A percentile compares a stretch with the other conserved stretches of the same genome.
Conservation (phyloP, 768 basidiomycete genomes). For the Lenzites betulinus region DNA sequence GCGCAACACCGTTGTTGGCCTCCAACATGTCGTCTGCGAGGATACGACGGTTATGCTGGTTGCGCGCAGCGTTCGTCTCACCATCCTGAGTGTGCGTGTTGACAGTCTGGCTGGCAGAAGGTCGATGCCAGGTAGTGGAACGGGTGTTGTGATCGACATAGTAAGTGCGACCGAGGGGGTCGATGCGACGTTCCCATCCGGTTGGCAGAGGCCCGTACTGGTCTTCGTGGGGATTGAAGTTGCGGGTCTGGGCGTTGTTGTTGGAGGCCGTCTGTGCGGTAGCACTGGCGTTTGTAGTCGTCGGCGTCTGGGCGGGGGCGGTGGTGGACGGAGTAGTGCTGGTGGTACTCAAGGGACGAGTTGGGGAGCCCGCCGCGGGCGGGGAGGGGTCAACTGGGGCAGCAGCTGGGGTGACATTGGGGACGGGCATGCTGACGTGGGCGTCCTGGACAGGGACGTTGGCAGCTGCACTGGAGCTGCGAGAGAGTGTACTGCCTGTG, state of each 20-base stretch:
- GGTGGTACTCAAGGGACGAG: conserved; percentile 41
- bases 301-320: conserved; percentile 30
- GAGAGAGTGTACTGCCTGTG: conserved; percentile 51
- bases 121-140: conserved; percentile 96
- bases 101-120: conserved; percentile 72
- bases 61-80: conserved; percentile 84
- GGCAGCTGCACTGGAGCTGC: conserved; percentile 70
- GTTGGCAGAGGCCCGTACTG: conserved; percentile 88
- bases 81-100: conserved; percentile 72
- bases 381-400: conserved; percentile 21
- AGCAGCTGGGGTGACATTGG: conserved; percentile 30
- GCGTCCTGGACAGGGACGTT: conserved; percentile 41
- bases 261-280: conserved; percentile 43
- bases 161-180: conserved; percentile 94
- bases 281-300: conserved; percentile 36
- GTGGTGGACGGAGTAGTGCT: conserved; percentile 25
- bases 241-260: conserved; percentile 52
- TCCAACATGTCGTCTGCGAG: conserved; percentile 88
- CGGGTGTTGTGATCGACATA: conserved; percentile 99
- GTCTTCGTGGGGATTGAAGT: conserved; percentile 95
- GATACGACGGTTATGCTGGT: conserved; percentile 82
- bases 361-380: conserved; percentile 25
- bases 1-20: conserved; percentile 45
- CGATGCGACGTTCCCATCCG: conserved; percentile 97
- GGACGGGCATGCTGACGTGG: conserved; percentile 43